Percentiles rank a stretch among this genome's conserved stretches.
Conservation (phyloP, 305 asterid species). For the Lippia alba region DNA sequence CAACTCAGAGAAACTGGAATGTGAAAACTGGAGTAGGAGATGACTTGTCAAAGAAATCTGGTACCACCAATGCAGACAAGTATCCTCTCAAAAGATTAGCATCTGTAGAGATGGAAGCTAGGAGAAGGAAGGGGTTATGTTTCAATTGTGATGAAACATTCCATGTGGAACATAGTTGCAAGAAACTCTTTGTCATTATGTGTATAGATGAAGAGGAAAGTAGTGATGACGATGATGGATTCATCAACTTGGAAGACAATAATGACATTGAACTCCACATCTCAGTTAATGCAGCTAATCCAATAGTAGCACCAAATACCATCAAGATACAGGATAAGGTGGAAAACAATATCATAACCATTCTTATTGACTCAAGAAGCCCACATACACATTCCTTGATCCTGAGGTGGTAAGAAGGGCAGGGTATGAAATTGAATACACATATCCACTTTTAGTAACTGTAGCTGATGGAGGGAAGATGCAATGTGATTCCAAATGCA, state of each 20-base stretch:
- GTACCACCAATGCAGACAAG: no score
- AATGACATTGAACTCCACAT: no score
- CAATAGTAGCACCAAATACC: not conserved
- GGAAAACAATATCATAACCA: not conserved
- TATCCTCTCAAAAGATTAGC: not conserved
- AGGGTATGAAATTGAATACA: not conserved
- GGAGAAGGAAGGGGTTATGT: not conserved
- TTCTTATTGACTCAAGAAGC: not conserved
- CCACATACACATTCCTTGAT: not conserved
- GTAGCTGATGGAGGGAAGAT: not conserved
- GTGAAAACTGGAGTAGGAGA: no score
- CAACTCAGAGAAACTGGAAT: not conserved
- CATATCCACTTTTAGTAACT: not conserved
- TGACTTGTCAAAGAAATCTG: not conserved
- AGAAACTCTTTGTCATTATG: not conserved
- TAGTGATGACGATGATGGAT: no score
- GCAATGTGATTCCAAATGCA: not conserved
- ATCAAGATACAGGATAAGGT: not conserved
- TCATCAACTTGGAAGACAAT: no score
- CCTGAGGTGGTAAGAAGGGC: not conserved
- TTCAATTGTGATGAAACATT: not conserved
- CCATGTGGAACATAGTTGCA: not conserved
- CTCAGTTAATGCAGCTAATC: no score
- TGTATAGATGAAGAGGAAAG: not conserved
- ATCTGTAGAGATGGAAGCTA: not conserved